Percentiles rank a stretch among this genome's conserved stretches.
Conservation (phyloP, 768 basidiomycete species). For the Leccinellum rugosiceps region DNA sequence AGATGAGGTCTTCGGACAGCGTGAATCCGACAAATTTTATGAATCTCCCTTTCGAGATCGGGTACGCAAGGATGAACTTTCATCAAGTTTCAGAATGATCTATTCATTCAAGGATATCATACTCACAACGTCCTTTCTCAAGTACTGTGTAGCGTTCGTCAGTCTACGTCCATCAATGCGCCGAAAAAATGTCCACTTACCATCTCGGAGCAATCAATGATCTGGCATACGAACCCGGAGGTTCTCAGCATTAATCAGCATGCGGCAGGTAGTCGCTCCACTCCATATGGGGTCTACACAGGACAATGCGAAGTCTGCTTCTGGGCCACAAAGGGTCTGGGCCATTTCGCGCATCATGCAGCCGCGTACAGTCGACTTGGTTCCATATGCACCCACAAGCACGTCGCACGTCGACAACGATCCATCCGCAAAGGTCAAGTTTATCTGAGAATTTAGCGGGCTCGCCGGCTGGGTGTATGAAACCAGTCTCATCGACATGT, state of each 20-base stretch:
- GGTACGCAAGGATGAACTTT: slow-evolving; percentile 62
- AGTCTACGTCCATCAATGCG: background rate
- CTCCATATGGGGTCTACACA: slow-evolving; percentile 55
- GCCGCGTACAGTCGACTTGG: slow-evolving; percentile 50
- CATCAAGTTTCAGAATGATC: background rate
- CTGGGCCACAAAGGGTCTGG: slow-evolving; percentile 33
- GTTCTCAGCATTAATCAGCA: slow-evolving; percentile 50
- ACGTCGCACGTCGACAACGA: slow-evolving; percentile 58
- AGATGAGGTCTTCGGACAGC: slow-evolving; percentile 48
- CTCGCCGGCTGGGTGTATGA: slow-evolving; percentile 49
- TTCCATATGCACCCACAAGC: slow-evolving; percentile 65
- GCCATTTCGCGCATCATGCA: slow-evolving; percentile 34
- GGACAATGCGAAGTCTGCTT: slow-evolving; percentile 40
- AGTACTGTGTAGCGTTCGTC: slow-evolving; percentile 40
- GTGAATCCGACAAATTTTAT: slow-evolving; percentile 65
- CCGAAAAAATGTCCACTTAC: slow-evolving; percentile 30
- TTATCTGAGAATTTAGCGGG: slow-evolving; percentile 29
- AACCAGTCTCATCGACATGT: slow-evolving; percentile 57
- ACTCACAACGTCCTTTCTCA: slow-evolving; percentile 49
- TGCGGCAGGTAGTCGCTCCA: slow-evolving; percentile 56
- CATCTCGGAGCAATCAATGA: slow-evolving; percentile 47
- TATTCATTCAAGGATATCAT: background rate
- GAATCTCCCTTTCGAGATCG: slow-evolving; percentile 52
- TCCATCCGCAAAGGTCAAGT: slow-evolving; percentile 60
- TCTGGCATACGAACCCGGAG: slow-evolving; percentile 41